phyloP scores from a whole-genome alignment of 2,329 filamentous ascomycete species.

The Escovopsis sp. region DNA sequence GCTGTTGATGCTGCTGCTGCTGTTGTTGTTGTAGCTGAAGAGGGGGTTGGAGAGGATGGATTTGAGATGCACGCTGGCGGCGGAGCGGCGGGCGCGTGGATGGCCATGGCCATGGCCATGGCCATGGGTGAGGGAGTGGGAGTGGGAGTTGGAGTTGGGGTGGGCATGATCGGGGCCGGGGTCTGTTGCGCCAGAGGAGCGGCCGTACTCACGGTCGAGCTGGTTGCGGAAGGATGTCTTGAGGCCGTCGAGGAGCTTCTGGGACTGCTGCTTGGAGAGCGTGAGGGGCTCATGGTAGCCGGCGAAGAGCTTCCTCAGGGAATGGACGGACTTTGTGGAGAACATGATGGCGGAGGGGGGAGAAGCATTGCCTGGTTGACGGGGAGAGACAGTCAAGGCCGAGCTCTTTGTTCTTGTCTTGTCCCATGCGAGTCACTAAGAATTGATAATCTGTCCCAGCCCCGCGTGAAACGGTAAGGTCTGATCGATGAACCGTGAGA shows the following conservation, averaged over 20 bases:
- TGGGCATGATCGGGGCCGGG: conserved; percentile 7
- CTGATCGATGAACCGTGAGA: too few relatives aligned
- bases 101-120: too few relatives aligned
- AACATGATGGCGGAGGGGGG: too few relatives aligned
- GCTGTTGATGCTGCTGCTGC: too few relatives aligned
- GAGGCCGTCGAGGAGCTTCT: conserved; percentile 39
- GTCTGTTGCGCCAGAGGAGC: conserved; percentile 18
- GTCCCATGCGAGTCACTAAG: too few relatives aligned
- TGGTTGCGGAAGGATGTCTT: conserved; percentile 43
- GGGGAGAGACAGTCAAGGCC: not conserved
- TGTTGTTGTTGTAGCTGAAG: conserved; percentile 26
- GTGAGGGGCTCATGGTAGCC: conserved; percentile 37
- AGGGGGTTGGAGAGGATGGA: conserved; percentile 43
- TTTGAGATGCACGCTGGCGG: conserved; percentile 32
- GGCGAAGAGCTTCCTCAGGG: conserved; percentile 25
- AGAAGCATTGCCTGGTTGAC: not conserved
- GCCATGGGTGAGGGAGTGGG: too few relatives aligned
- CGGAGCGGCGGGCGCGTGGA: conserved; percentile 23
- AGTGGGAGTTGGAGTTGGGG: too few relatives aligned
- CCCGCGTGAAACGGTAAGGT: too few relatives aligned
- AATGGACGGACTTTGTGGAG: conserved; percentile 22
- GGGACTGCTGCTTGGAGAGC: conserved; percentile 34
- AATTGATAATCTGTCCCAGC: too few relatives aligned
- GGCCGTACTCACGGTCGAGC: conserved; percentile 43
- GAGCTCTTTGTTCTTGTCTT: not conserved